Conservation (phyloP, 768 basidiomycete species). For the Panus rudis region DNA sequence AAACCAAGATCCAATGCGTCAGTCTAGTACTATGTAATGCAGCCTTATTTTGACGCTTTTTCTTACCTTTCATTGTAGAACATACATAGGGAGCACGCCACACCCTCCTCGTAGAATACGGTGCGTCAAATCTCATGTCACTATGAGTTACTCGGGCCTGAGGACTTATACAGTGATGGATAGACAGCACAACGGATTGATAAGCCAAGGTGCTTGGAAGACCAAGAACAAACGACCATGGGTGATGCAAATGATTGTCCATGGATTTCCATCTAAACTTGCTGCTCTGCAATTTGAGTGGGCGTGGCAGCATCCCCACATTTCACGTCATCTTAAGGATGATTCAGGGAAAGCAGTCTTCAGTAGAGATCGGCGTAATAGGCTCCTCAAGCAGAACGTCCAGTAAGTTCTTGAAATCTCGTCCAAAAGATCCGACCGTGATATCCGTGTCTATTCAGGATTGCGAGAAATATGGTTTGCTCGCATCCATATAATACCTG, state of each 20-base stretch:
- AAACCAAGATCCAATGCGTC: slow-evolving; percentile 42
- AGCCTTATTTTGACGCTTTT: background rate
- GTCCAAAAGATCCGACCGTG: slow-evolving; percentile 1
- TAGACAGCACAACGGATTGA: slow-evolving; percentile 78
- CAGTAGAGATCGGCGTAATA: slow-evolving; percentile 18
- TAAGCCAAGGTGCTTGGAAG: slow-evolving; percentile 63
- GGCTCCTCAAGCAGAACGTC: slow-evolving; percentile 37
- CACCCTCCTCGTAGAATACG: slow-evolving; percentile 59
- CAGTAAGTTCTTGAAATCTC: slow-evolving; percentile 27
- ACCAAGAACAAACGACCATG: slow-evolving; percentile 59
- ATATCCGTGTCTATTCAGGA: slow-evolving; percentile 28
- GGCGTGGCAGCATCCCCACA: slow-evolving; percentile 78
- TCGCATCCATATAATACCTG: slow-evolving; percentile 62
- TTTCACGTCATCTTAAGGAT: slow-evolving; percentile 57
- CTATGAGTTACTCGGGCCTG: background rate
- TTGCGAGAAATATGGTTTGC: slow-evolving; percentile 56
- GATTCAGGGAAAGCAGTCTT: slow-evolving; percentile 34
- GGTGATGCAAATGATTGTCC: slow-evolving; percentile 82
- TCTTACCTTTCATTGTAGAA: slow-evolving; percentile 30
- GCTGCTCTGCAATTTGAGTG: slow-evolving; percentile 77
- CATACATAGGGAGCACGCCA: slow-evolving; percentile 73
- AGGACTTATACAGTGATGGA: background rate
- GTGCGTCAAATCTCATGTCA: slow-evolving; percentile 22
- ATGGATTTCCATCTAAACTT: slow-evolving; percentile 75
- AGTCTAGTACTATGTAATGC: slow-evolving; percentile 2